Evolutionary conservation across 495 filamentous ascomycete genomes (phyloP), one percentile per base, ranked within the genome.

Genomic region (Pyrenula aspistea): DNA sequence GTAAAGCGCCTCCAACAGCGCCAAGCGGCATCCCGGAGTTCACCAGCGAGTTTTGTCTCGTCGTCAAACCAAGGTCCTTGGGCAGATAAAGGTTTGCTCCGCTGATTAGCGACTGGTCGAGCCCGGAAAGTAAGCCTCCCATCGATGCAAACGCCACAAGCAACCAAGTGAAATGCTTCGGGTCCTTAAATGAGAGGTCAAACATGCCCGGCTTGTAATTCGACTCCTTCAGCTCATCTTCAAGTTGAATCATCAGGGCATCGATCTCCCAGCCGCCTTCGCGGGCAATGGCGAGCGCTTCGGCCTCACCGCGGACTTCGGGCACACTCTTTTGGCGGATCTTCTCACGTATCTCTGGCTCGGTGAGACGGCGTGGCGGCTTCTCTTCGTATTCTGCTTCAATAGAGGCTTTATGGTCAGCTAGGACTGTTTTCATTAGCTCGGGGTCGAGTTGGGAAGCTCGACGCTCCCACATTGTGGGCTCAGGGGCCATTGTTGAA

Each of bases 111-210:
- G 75, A 81, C 65, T 83, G 81, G 61, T 84, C 82, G 10, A 84
- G 68, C 62, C 81, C 82, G 11, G 79, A 83, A 1, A 84, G 73
- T 25, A 84, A 57, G 62, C 81, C 82, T 56, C 80, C 80, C 75
- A 83, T 79, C 2, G 77, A 80, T 24, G 81, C 82, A 60, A 84
- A 83, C 24, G 71, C 79, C n/a, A 83, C 81, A 10, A 84, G 73
- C 12, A 84, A 62, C 63, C 73, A 83, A 31, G 79, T 83, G 60
- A 82, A 84, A 42, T 42, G 31, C 31, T 42, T 42, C 4, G 31
- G 31, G 4, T 42, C 8, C 31, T 42, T 42, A 42, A 42, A 42
- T 4, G 31, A 42, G 31, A 42, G 8, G 31, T 42, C 31, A 15
- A 42, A 42, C 4, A 42, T 15, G 31, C 31, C 15, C 31, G 31